Conservation (phyloP, 306 rosid species). For the Canavalia ensiformis region DNA sequence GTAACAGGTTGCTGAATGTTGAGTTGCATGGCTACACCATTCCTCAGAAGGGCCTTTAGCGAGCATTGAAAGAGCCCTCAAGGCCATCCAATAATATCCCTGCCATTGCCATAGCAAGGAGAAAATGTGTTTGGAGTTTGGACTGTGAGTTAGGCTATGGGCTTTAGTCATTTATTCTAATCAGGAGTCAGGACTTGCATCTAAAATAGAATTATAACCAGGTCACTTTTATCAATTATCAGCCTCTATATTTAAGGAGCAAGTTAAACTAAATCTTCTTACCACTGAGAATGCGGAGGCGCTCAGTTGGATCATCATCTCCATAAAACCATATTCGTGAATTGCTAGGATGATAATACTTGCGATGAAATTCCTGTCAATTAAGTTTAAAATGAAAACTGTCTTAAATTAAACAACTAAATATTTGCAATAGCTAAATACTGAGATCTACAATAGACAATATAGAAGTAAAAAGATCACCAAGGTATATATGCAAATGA, state of each 20-base stretch:
- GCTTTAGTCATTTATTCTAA: slow-evolving; percentile 32
- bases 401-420: neutral
- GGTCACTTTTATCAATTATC: slow-evolving; percentile 19
- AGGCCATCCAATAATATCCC: slow-evolving; percentile 36
- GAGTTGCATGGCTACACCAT: slow-evolving; percentile 38
- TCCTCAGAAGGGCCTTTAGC: slow-evolving; percentile 1
- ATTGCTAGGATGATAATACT: slow-evolving; percentile 95
- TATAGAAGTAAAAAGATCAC: slow-evolving; percentile 32
- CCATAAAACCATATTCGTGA: slow-evolving; percentile 98
- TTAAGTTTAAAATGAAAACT: slow-evolving; percentile 41
- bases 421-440: slow-evolving; percentile 3
- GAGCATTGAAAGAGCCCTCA: slow-evolving; percentile 33
- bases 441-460: slow-evolving; percentile 21
- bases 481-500: slow-evolving; percentile 8
- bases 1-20: slow-evolving; percentile 7
- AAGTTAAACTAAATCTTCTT: slow-evolving; percentile 40
- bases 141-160: slow-evolving; percentile 16
- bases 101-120: slow-evolving; percentile 31
- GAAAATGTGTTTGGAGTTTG: slow-evolving; percentile 21
- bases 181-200: slow-evolving; percentile 25
- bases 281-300: slow-evolving; percentile 88
- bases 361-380: slow-evolving; percentile 90
- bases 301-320: slow-evolving; percentile 94
- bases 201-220: slow-evolving; percentile 19
- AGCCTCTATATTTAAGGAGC: slow-evolving; percentile 39